Evolutionary conservation across 2,329 filamentous ascomycete species (phyloP).

Genomic region (Shiraia bambusicola): DNA sequence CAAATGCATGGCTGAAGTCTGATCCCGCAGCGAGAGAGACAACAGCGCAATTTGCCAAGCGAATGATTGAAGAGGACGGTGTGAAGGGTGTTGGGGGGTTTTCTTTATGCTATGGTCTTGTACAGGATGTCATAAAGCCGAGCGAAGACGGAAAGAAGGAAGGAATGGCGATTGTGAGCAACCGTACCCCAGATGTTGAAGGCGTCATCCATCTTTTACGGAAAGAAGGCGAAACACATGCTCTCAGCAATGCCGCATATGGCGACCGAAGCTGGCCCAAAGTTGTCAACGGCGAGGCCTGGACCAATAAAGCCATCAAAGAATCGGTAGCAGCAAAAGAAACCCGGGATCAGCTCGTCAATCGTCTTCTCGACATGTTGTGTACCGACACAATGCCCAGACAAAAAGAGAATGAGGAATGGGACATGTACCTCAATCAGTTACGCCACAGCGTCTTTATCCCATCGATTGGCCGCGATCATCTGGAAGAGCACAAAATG

Average conservation of each 20-base stretch:
- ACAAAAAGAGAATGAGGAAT: slow-evolving; percentile 50
- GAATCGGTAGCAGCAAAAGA: slow-evolving; percentile 47
- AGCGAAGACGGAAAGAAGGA: slow-evolving; percentile 12
- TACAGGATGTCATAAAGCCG: slow-evolving; percentile 47
- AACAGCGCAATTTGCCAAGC: slow-evolving; percentile 55
- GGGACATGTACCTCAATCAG: slow-evolving; percentile 58
- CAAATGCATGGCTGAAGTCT: slow-evolving; percentile 60
- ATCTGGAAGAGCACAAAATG: slow-evolving; percentile 43
- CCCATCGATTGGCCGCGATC: slow-evolving; percentile 55
- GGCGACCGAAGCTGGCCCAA: slow-evolving; percentile 64
- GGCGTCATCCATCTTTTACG: slow-evolving; percentile 55
- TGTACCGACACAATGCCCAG: slow-evolving; percentile 58
- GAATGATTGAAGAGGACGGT: slow-evolving; percentile 57
- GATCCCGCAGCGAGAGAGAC: slow-evolving; percentile 37
- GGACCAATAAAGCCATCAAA: slow-evolving; percentile 54
- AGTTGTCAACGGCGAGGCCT: slow-evolving; percentile 58
- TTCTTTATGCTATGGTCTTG: slow-evolving; percentile 60
- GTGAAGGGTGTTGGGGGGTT: slow-evolving; percentile 64
- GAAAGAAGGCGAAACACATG: slow-evolving; percentile 55
- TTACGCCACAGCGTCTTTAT: slow-evolving; percentile 63
- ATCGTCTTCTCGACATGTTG: slow-evolving; percentile 55
- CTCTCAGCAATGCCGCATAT: slow-evolving; percentile 63
- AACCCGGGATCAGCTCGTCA: slow-evolving; percentile 53
- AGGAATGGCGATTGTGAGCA: slow-evolving; percentile 61
- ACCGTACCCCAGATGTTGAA: slow-evolving; percentile 57